Conservation (phyloP, 1,139 yeast genomes). For the Saccharomycopsis phalli region DNA sequence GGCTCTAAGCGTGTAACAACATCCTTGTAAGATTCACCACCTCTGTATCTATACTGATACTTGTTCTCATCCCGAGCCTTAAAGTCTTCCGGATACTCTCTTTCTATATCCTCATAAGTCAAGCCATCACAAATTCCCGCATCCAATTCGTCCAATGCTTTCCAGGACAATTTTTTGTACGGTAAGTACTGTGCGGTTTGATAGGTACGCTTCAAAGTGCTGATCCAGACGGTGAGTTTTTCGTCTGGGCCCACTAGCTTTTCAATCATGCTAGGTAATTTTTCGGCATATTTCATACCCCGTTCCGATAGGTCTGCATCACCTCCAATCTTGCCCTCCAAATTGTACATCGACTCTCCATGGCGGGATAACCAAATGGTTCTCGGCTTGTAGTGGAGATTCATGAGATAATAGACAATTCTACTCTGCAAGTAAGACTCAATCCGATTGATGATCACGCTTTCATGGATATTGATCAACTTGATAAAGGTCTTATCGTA, state of each 20-base stretch:
- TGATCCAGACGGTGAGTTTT: conserved; percentile 90
- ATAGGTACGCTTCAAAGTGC: conserved; percentile 53
- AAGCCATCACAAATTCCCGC: conserved; percentile 71
- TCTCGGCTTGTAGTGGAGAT: conserved; percentile 85
- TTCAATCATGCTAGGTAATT: conserved; percentile 69
- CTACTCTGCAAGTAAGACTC: conserved; percentile 86
- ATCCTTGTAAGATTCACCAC: conserved; percentile 95
- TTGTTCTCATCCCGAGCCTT: conserved; percentile 93
- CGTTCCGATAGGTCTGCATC: conserved; percentile 82
- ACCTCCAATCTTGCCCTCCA: conserved; percentile 94
- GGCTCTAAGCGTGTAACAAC: conserved; percentile 93
- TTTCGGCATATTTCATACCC: conserved; percentile 78
- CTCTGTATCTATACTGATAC: conserved; percentile 90
- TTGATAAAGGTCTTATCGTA: conserved; percentile 73
- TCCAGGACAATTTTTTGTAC: conserved; percentile 56
- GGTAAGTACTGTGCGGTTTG: conserved; percentile 31
- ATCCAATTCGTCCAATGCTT: conserved; percentile 92
- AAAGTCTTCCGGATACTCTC: conserved; percentile 84
- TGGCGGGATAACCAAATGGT: conserved; percentile 90
- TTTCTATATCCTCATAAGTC: conserved; percentile 33
- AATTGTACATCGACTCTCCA: conserved; percentile 87
- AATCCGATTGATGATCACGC: conserved; percentile 78
- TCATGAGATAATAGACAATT: conserved; percentile 93
- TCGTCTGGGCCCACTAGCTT: conserved; percentile 67
- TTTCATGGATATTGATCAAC: conserved; percentile 78